Evolutionary conservation across 106 monocot genomes (phyloP), one percentile per base, ranked within the genome.

Genomic region (Ottelia alismoides): DNA sequence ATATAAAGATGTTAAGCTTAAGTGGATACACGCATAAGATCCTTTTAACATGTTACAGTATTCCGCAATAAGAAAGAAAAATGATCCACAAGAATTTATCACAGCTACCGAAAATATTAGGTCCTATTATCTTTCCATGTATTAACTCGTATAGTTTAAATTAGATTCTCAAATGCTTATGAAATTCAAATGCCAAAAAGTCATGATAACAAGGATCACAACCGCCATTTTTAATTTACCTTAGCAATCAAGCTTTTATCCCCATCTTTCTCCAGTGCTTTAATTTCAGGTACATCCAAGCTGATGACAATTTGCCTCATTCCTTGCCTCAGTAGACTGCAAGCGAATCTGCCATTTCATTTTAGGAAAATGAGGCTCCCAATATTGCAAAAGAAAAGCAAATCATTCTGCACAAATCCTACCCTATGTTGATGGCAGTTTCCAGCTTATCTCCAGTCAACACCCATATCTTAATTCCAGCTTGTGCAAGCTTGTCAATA

Each of bases 391-490:
- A 16, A 27, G 25, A 44, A 19, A 7, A 25, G 22, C 6, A 22
- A 44, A 27, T 30, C 11, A 18, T 1, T 26, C 21, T 24, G 12
- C 3, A 31, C 2, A 57, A 5, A 22, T 4, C 57, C 22, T 80
- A 91, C 90, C 90, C 90, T 30, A 85, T 91, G 51, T 91, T 85
- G 62, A 91, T 78, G 40, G 90, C 90, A 3, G 90, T 91, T 51
- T 91, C 90, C 84, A 84, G 81, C 61, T 91, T 91, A 54, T 91
- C 90, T 27, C 90, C 90, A 11, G 90, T 91, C n/a, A 91, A 60
- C 45, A 91, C 81, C 90, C 90, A 91, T 29, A 91, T 78, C 52
- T 91, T 91, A 19, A 91, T 67, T 70, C 90, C 90, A 75, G 90
- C 90, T 64, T 81, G 84, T 31, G 90, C 80, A 47, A 91, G 67